Percentiles rank a stretch among this genome's conserved stretches.
Evolutionary conservation across 2,329 filamentous ascomycete genomes (phyloP).

Genomic region (Lanzia echinophila): DNA sequence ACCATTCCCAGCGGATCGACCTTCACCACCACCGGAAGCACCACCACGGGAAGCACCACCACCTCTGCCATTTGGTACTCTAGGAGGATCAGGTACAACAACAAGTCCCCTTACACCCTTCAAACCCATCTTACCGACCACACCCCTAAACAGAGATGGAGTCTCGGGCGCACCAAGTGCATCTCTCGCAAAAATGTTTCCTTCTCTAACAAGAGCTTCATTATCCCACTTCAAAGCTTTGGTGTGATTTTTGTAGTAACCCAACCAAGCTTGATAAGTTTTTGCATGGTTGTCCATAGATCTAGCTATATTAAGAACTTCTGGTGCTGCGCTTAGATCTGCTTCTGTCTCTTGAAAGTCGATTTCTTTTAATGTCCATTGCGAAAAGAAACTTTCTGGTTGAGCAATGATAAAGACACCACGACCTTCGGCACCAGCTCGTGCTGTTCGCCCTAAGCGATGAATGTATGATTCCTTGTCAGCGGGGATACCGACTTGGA

Average conservation of each 20-base stretch:
- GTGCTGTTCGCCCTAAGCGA: slow-evolving; percentile 68
- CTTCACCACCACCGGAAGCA: too few relatives aligned
- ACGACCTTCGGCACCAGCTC: slow-evolving; percentile 66
- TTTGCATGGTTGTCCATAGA: slow-evolving; percentile 42
- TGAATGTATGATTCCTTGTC: slow-evolving; percentile 70
- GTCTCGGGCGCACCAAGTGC: slow-evolving; percentile 42
- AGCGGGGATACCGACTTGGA: slow-evolving; percentile 61
- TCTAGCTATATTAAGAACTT: slow-evolving; percentile 36
- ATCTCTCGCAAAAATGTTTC: slow-evolving; percentile 43
- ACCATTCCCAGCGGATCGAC: slow-evolving; percentile 1
- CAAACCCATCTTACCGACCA: slow-evolving; percentile 51
- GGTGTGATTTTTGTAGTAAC: slow-evolving; percentile 44
- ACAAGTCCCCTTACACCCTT: slow-evolving; percentile 44
- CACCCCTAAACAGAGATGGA: slow-evolving; percentile 41
- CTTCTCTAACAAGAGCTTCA: slow-evolving; percentile 40
- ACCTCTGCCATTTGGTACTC: slow-evolving; percentile 14
- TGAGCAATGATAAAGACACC: slow-evolving; percentile 60
- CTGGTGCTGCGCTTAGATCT: slow-evolving; percentile 37
- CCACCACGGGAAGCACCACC: too few relatives aligned
- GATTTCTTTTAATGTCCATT: slow-evolving; percentile 47
- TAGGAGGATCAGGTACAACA: slow-evolving; percentile 38
- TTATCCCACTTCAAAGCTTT: slow-evolving; percentile 36
- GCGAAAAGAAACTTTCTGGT: slow-evolving; percentile 46
- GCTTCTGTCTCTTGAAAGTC: slow-evolving; percentile 41
- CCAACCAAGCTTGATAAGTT: slow-evolving; percentile 52